Conservation (phyloP, 2,329 filamentous ascomycete species). For the Hypoxylon sp. region DNA sequence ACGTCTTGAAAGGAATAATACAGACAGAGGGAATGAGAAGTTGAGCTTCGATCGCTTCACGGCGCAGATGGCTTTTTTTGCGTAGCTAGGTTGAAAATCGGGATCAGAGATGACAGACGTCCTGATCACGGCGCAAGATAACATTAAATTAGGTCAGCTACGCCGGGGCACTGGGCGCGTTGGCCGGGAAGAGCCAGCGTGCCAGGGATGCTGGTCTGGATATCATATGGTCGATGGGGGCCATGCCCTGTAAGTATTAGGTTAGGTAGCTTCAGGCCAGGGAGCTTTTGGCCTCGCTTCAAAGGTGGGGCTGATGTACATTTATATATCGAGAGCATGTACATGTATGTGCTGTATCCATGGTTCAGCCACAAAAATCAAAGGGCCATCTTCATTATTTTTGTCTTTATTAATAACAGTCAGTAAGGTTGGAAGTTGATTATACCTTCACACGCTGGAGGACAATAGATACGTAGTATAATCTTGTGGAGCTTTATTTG, state of each 20-base stretch:
- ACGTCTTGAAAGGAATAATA: conserved; percentile 16
- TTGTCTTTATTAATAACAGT: background rate
- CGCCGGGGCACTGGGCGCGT: conserved; percentile 30
- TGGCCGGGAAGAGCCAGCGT: conserved; percentile 36
- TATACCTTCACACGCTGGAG: background rate
- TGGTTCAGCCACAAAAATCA: conserved; percentile 15
- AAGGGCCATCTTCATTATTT: background rate
- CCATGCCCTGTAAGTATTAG: conserved; percentile 6
- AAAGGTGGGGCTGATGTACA: conserved; percentile 20
- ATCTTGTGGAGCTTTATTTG: background rate
- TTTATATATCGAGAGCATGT: conserved; percentile 8
- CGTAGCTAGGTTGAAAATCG: conserved; percentile 17
- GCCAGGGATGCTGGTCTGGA: conserved; percentile 10
- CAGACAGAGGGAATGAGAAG: conserved; percentile 14
- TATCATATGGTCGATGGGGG: conserved; percentile 32
- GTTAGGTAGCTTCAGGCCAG: conserved; percentile 24
- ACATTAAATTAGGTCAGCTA: conserved; percentile 37
- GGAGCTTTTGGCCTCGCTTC: conserved; percentile 18
- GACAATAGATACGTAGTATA: background rate
- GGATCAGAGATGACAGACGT: conserved; percentile 26
- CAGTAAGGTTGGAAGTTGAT: background rate
- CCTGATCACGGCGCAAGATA: conserved; percentile 27
- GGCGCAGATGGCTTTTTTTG: conserved; percentile 18
- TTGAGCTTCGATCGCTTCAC: conserved; percentile 22
- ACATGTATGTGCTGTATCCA: background rate